Conservation (phyloP, 345 rosid genomes). For the Capsella bursapastoris region DNA sequence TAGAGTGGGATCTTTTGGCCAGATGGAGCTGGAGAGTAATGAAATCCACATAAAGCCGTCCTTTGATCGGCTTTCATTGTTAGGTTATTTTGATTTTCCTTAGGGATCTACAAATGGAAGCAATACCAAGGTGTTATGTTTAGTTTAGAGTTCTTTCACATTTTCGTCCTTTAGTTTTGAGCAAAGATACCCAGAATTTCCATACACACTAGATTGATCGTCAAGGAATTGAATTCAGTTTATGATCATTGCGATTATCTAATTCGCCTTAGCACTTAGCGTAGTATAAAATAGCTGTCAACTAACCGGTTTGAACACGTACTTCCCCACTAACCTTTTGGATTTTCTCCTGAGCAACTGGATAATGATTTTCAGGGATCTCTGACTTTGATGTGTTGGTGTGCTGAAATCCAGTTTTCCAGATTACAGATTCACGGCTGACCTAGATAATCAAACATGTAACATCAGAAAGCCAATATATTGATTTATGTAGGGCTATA, state of each 20-base stretch:
- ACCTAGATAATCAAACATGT: slow-evolving; percentile 53
- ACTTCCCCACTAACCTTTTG: slow-evolving; percentile 35
- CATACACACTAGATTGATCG: background rate
- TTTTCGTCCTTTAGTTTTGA: background rate
- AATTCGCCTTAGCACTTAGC: no score
- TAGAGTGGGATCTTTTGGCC: slow-evolving; percentile 69
- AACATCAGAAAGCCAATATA: slow-evolving; percentile 19
- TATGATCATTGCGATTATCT: background rate
- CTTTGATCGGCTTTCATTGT: background rate
- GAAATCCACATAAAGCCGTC: slow-evolving; percentile 14
- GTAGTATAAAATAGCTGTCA: slow-evolving; percentile 13
- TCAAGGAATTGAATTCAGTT: slow-evolving; percentile 9
- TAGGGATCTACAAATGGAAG: slow-evolving; percentile 33
- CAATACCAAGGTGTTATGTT: slow-evolving; percentile 24
- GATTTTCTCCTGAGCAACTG: slow-evolving; percentile 30
- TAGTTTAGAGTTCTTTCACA: background rate
- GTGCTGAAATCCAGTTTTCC: slow-evolving; percentile 58
- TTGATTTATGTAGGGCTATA: slow-evolving; percentile 4
- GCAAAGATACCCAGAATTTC: background rate
- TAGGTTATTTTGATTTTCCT: background rate
- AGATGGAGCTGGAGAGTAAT: slow-evolving; percentile 57
- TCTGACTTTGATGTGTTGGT: slow-evolving; percentile 33
- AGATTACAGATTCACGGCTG: slow-evolving; percentile 65
- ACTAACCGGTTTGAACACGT: background rate
- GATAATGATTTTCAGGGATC: slow-evolving; percentile 20